Evolutionary conservation across 2,329 filamentous ascomycete genomes (phyloP), one percentile per base, ranked within the genome.

Genomic region (Fusarium sp.): DNA sequence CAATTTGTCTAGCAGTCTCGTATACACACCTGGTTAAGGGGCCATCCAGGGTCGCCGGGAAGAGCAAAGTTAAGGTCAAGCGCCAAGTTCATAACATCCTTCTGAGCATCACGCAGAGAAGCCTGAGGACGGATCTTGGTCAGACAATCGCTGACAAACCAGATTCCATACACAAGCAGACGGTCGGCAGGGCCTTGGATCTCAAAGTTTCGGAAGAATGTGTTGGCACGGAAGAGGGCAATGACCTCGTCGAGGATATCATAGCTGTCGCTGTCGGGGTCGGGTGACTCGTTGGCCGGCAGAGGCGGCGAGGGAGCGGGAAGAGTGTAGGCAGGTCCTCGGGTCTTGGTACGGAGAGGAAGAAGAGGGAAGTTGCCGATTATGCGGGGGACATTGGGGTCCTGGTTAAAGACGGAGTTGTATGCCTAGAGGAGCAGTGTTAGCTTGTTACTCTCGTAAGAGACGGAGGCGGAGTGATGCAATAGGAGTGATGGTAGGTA

Each of bases 201-300:
- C 85, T 98, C 96, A 76, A 99, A 99, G 86, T 98, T 99, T 76
- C 96, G 92, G 87, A 98, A 99, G 81, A 99, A 95, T 63, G 95
- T 97, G 84, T 99, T 98, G 75, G 96, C 95, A 69, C 96, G 93
- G 87, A 98, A 99, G 48, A 98, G 88, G 14, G 90, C 87, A 55
- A 99, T 87, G 50, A 96, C 90, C 84, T 99, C 96, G 82, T 99
- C 96, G 55, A 98, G 87, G 66, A 96, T 92, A 83, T 99, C 96
- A 85, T 98, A 98, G 76, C 91, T 94, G 80, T 97, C 93, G 80
- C 89, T 90, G 79, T 96, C 93, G 48, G 94, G 91, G 79, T 97
- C 93, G 74, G 84, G 90, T 73, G 84, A 88, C 80, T 89, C 87
- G 78, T 83, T 74, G 64, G 88, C 83, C 35, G 87, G 81, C 54